These are phyloP conservation scores for Hapsidospora chrysogenum DNA, from an alignment of 495 filamentous ascomycete genomes.

Conservation along the genomic window DNA sequence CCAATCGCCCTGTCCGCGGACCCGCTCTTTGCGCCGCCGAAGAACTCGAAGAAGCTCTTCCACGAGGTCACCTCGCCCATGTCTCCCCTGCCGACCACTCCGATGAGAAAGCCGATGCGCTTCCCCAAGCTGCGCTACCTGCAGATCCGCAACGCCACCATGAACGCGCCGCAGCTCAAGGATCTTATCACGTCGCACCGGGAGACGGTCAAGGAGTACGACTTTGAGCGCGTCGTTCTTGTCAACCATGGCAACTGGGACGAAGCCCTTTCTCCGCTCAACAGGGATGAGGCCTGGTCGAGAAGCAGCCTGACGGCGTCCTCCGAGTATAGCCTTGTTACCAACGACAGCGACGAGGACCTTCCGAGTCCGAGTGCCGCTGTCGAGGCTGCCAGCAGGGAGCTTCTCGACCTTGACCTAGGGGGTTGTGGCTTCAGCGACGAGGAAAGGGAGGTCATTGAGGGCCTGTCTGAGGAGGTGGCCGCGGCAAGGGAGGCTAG, in stretches of 20 bases:
- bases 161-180: slow-evolving; percentile 49
- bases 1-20: slow-evolving; percentile 50
- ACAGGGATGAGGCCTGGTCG: slow-evolving; percentile 20
- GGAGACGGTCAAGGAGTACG: slow-evolving; percentile 46
- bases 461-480: slow-evolving; percentile 15
- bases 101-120: slow-evolving; percentile 26
- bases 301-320: slow-evolving; percentile 15
- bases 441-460: slow-evolving; percentile 9
- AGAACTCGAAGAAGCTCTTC: slow-evolving; percentile 30
- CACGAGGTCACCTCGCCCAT: slow-evolving; percentile 36
- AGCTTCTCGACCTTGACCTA: slow-evolving; percentile 23
- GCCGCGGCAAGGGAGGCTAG: slow-evolving; percentile 24
- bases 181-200: slow-evolving; percentile 43
- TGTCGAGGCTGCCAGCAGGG: slow-evolving; percentile 21
- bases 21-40: slow-evolving; percentile 37
- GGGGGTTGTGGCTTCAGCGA: slow-evolving; percentile 17
- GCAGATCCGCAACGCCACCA: slow-evolving; percentile 46
- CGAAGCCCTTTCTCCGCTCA: slow-evolving; percentile 49
- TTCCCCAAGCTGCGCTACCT: slow-evolving; percentile 44
- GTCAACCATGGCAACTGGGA: slow-evolving; percentile 52
- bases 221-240: slow-evolving; percentile 52
- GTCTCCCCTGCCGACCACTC: slow-evolving; percentile 27
- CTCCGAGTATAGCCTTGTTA: slow-evolving; percentile 6
- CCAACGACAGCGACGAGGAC: slow-evolving; percentile 10
- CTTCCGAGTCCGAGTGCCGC: slow-evolving; percentile 21